These are phyloP conservation scores for Colletotrichum graminicola DNA, from an alignment of 2,329 filamentous ascomycete genomes.

Conservation along the genomic window DNA sequence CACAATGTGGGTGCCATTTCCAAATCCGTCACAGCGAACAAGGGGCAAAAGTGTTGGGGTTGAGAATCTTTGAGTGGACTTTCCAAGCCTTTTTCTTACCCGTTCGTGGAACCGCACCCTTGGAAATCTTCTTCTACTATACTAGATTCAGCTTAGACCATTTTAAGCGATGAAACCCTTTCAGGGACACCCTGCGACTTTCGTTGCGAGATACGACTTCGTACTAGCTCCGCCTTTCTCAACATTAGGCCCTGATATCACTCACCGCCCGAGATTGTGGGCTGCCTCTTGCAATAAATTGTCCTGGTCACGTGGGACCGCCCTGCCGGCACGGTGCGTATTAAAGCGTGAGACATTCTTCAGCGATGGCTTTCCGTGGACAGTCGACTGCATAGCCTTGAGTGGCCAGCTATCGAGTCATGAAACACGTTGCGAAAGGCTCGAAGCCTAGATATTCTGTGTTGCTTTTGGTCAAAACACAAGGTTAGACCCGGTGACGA, in stretches of 20 bases:
- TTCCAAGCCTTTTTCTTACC: slow-evolving; percentile 21
- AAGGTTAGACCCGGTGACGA: slow-evolving; percentile 27
- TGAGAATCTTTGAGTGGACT: slow-evolving; percentile 29
- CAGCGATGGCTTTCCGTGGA: slow-evolving; percentile 7
- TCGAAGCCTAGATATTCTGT: slow-evolving; percentile 7
- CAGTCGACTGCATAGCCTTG: no score
- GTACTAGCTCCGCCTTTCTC: slow-evolving; percentile 32
- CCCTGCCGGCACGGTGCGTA: neutral
- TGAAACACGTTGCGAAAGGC: slow-evolving; percentile 5
- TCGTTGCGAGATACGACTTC: neutral
- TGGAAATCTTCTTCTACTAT: slow-evolving; percentile 8
- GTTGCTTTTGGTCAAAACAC: slow-evolving; percentile 8
- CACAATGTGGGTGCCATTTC: slow-evolving; percentile 29
- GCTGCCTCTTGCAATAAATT: slow-evolving; percentile 27
- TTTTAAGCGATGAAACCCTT: slow-evolving; percentile 32
- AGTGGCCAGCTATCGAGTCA: slow-evolving; percentile 26
- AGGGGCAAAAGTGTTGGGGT: slow-evolving; percentile 41
- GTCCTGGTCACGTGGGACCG: neutral
- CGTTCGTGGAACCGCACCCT: slow-evolving; percentile 37
- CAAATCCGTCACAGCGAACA: slow-evolving; percentile 16
- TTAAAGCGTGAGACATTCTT: slow-evolving; percentile 5
- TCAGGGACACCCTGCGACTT: slow-evolving; percentile 10
- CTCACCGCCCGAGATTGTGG: slow-evolving; percentile 34
- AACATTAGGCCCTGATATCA: slow-evolving; percentile 15
- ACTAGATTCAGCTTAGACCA: slow-evolving; percentile 3